Conservation (phyloP, 257 asterid genomes). For the Gentiana straminea region DNA sequence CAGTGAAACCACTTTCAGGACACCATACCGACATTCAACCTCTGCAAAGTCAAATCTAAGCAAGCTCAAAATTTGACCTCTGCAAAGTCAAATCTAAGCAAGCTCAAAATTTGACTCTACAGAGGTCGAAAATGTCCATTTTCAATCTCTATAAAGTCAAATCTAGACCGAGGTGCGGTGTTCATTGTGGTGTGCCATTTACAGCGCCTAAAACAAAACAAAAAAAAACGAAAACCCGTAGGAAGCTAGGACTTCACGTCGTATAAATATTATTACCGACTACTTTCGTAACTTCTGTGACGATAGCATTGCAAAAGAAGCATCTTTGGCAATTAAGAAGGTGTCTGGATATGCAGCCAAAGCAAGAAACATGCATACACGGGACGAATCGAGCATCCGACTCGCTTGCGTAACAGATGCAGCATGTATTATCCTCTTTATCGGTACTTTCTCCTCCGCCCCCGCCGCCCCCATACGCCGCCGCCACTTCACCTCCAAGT, state of each 20-base stretch:
- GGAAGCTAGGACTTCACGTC: conserved; percentile 7
- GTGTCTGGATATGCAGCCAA: conserved; percentile 83
- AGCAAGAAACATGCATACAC: conserved; percentile 73
- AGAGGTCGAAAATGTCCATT: no score
- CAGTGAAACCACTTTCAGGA: no score
- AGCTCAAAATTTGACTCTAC: no score
- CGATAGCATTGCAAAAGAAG: conserved; percentile 83
- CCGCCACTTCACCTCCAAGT: conserved; percentile 15
- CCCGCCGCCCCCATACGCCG: neutral
- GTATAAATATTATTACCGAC: neutral
- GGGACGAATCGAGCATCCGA: conserved; percentile 58
- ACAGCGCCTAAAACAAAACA: neutral
- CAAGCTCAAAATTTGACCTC: no score
- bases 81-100: no score
- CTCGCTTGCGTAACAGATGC: conserved; percentile 68
- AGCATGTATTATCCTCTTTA: conserved; percentile 46
- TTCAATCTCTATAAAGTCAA: no score
- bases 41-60: no score
- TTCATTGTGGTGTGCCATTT: no score
- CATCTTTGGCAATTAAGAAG: conserved; percentile 82
- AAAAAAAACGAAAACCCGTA: neutral
- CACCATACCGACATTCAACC: no score
- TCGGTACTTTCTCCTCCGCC: conserved; percentile 29
- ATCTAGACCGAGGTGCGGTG: no score
- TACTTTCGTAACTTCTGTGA: conserved; percentile 39